Evolutionary conservation across 495 filamentous ascomycete genomes (phyloP), one percentile per base, ranked within the genome.

Genomic region (Lepraria neglecta): DNA sequence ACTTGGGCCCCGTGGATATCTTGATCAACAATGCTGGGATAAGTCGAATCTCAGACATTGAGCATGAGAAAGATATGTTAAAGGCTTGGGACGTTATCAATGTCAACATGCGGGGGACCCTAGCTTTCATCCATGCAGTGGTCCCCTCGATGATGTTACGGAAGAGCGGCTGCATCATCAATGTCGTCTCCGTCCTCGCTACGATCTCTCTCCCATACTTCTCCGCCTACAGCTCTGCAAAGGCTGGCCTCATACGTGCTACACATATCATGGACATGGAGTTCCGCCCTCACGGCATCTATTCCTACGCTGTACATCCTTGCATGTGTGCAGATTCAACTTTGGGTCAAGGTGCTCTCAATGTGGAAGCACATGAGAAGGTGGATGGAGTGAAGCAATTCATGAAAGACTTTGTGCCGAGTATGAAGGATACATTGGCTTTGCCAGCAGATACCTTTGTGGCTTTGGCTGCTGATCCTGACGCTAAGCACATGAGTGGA

Each of bases 231-330:
- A 56, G 56, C 15, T 60, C 62, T 4, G 68, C 70, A 17, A 67
- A 68, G 17, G 63, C 67, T 11, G 65, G 45, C 6, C 58, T 69
- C n/a, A 48, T 69, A 28, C 65, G 70, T 45, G 57, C 65, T 54
- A 65, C 68, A 24, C 61, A 70, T 3, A 60, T 66, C 31, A 64
- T 69, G 31, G 61, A 70, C 21, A 45, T 62, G 9, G 67, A 70
- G 47, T 52, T 65, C 15, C 60, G 63, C n/a, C 50, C 59, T 0
- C 65, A 72, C 44, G 70, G 67, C 12, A 65, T 72, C 0, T 50
- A 47, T 14, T 60, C 62, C n/a, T 72, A 63, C 53, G 69, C 68
- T 15, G 69, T 72, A 31, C 65, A 71, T 56, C 70, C 69, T 2
- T 68, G 70, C 6, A 65, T 68, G 55, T 63, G 60, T 45, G 57